Evolutionary conservation across 768 basidiomycete genomes (phyloP).

Genomic region (Rhodosporidiobolus odoratus): DNA sequence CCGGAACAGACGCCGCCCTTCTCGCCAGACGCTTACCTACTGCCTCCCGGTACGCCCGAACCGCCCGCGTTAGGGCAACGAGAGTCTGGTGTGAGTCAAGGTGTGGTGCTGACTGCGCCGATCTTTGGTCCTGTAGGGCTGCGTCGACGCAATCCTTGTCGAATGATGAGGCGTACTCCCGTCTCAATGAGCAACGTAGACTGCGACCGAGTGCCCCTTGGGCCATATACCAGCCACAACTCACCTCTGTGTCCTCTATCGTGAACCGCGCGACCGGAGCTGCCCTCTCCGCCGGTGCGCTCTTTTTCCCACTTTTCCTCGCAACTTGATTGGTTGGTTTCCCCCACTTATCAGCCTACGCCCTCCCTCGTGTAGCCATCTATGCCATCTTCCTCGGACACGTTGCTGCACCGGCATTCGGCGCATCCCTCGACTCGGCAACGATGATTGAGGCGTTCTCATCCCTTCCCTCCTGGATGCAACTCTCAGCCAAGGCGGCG

Average conservation of each 20-base stretch:
- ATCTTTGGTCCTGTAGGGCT: constrained; percentile 34
- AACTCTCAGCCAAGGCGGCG: constrained; percentile 67
- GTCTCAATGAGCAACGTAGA: constrained; percentile 82
- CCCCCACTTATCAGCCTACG: not conserved
- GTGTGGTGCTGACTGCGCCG: too few species aligned
- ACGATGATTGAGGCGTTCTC: constrained; percentile 68
- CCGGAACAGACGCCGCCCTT: too few species aligned
- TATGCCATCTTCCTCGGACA: constrained; percentile 84
- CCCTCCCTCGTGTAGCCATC: constrained; percentile 55
- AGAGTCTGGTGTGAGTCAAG: too few species aligned
- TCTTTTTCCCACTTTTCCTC: not conserved
- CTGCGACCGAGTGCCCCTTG: constrained; percentile 85
- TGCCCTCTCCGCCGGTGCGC: constrained; percentile 66
- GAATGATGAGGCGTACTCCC: constrained; percentile 48
- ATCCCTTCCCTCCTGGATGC: constrained; percentile 67
- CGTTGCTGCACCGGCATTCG: constrained; percentile 65
- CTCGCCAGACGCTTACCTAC: too few species aligned
- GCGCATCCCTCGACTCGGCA: constrained; percentile 65
- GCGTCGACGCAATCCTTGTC: constrained; percentile 45
- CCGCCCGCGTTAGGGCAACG: too few species aligned
- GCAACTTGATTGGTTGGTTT: constrained; percentile 10
- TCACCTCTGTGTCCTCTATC: constrained; percentile 84
- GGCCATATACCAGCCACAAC: constrained; percentile 88
- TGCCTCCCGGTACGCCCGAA: too few species aligned
- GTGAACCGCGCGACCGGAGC: constrained; percentile 79